Base-by-base conservation (phyloP, 208 protist genomes). In the Wallacemonas rigidus region DNA sequence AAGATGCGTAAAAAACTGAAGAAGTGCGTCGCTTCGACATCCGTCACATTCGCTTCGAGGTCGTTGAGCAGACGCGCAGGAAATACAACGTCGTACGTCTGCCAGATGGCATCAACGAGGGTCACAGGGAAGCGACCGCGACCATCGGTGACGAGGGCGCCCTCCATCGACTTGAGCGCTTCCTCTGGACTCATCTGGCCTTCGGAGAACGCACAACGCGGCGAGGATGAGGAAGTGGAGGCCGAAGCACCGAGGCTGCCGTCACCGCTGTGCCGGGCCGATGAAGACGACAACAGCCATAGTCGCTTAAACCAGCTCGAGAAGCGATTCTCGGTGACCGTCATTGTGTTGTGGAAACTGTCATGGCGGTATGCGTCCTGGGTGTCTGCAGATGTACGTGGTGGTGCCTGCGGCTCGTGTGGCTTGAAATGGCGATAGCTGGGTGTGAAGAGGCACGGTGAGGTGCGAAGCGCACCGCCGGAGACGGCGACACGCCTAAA, bases 101-200 rank as follows among this genome's bases (percentile, higher is more conserved):
- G 61, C 89, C 89, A 94, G 9, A 91, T 79, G 4, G 80, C 77
- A 35, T 89, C 84, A n/a, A 89, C 84, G n/a, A 91, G 72, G 48
- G 69, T 83, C 8, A 62, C 71, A 15, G 84, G 86, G 15, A 94
- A 69, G 38, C 72, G 79, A 7, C 86, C 84, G 51, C 74, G 15
- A 8, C 72, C 67, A 43, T 87, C 86, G 35, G 76, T 73, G 65
- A 73, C 51, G 48, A 91, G 74, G 38, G 76, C 79, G 12, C 58
- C 63, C 65, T 83, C 80, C 55, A 91, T 58, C 9, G 69, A 65
- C 3, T 26, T 26, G 8, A 88, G 38, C 55, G 75, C 50, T 47
- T 44, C 65, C 53, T 77, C 72, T n/a, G 67, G 67, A 36, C 69
- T 71, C 58, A 43, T 53, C 67, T 69, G 65, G 14, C 60, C 26